Percentiles rank a stretch among this genome's conserved stretches.
These are phyloP conservation scores for Teunomyces panamensis DNA, from an alignment of 805 yeast genomes.

Conservation along the genomic window DNA sequence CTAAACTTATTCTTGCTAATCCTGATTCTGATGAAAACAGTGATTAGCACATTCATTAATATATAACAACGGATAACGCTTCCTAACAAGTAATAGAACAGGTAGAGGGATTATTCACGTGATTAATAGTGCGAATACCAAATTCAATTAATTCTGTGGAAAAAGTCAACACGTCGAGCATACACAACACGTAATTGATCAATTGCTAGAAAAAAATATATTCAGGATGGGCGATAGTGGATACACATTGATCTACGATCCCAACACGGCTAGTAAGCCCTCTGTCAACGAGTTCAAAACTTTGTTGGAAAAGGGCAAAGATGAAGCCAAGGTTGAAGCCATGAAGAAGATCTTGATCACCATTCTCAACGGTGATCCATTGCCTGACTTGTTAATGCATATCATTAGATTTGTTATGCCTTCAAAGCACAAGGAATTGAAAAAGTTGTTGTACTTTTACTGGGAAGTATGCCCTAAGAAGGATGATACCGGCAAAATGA, in stretches of 20 bases:
- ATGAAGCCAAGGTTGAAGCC: conserved; percentile 80
- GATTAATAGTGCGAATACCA: conserved; percentile 3
- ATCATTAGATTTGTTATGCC: conserved; percentile 98
- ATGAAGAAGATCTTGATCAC: conserved; percentile 85
- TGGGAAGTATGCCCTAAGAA: conserved; percentile 98
- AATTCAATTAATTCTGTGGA: not conserved
- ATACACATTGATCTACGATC: conserved; percentile 80
- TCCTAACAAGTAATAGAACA: not conserved
- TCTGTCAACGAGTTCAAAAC: conserved; percentile 71
- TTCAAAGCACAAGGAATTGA: conserved; percentile 82
- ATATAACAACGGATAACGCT: too few species aligned
- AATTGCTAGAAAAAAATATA: not conserved
- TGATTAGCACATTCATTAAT: not conserved
- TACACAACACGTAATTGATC: conserved; percentile 3
- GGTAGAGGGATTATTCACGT: not conserved
- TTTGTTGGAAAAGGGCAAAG: conserved; percentile 83
- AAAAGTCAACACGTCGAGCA: conserved; percentile 10
- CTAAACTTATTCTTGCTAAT: conserved; percentile 54
- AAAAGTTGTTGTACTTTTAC: conserved; percentile 88
- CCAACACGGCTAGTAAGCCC: conserved; percentile 59
- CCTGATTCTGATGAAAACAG: conserved; percentile 45
- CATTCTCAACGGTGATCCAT: conserved; percentile 88
- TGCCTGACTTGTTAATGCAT: conserved; percentile 94
- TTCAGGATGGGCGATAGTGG: conserved; percentile 37
- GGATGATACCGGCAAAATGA: conserved; percentile 83